Evolutionary conservation across 2,329 filamentous ascomycete genomes (phyloP).

Genomic region (Pestalotiopsis sp.): DNA sequence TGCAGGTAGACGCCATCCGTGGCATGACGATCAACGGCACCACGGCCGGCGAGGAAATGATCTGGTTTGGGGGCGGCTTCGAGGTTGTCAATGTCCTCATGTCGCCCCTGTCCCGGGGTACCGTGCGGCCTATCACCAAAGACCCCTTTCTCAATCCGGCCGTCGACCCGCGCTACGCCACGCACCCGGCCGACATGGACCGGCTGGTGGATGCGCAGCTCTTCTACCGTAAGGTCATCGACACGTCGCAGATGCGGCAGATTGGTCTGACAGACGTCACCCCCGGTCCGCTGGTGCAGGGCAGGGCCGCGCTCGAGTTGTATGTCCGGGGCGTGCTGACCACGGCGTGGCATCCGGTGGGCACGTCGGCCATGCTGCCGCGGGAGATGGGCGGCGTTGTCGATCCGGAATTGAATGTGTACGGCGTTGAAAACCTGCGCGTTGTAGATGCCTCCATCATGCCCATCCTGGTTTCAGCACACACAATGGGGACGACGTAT

Average conservation of each 20-base stretch:
- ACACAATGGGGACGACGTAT: conserved; percentile 51
- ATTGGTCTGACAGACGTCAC: conserved; percentile 21
- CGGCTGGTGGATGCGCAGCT: conserved; percentile 25
- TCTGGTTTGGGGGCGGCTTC: conserved; percentile 22
- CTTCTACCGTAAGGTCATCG: conserved; percentile 23
- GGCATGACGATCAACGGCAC: neutral
- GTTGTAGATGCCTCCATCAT: conserved; percentile 17
- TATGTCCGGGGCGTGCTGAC: conserved; percentile 5
- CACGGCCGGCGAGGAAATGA: conserved; percentile 22
- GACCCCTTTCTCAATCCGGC: conserved; percentile 22
- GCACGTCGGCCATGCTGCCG: conserved; percentile 40
- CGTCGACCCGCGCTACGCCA: conserved; percentile 27
- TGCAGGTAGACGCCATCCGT: neutral
- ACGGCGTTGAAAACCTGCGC: conserved; percentile 18
- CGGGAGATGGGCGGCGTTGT: conserved; percentile 46
- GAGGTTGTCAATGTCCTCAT: conserved; percentile 21
- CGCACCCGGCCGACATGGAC: conserved; percentile 28
- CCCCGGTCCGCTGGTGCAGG: conserved; percentile 18
- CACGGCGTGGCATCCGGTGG: conserved; percentile 20
- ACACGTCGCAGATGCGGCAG: conserved; percentile 24
- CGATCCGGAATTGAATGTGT: conserved; percentile 28
- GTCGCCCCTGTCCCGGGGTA: conserved; percentile 27
- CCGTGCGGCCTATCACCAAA: conserved; percentile 24
- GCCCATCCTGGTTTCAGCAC: conserved; percentile 44
- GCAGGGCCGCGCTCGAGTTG: neutral